Percentiles rank a stretch among this genome's conserved stretches.
phyloP scores from a whole-genome alignment of 2,329 filamentous ascomycete genomes.

The Reticulascus tulasneorum region DNA sequence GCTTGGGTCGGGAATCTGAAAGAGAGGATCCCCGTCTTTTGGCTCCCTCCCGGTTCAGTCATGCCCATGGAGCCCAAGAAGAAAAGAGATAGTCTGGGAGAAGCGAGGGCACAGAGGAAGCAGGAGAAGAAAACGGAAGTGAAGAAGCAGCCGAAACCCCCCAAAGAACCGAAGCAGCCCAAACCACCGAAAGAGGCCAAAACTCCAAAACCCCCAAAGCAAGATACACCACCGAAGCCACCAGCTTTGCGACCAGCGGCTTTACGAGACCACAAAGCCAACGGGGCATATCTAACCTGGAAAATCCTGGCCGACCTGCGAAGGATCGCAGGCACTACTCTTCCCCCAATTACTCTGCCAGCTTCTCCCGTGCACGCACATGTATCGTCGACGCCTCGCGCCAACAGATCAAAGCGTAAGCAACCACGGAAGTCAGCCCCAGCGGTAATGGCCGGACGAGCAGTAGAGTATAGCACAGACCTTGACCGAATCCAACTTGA shows the following conservation, averaged over 20 bases:
- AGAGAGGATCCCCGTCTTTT: conserved; percentile 54
- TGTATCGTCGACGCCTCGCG: neutral
- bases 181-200: no score
- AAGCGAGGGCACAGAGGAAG: conserved; percentile 15
- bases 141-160: neutral
- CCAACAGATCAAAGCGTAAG: conserved; percentile 20
- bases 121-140: conserved; percentile 23
- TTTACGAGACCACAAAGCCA: conserved; percentile 41
- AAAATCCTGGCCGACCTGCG: conserved; percentile 38
- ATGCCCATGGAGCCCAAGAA: conserved; percentile 39
- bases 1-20: conserved; percentile 65
- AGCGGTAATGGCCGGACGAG: conserved; percentile 20
- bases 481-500: no score
- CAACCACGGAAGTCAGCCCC: conserved; percentile 37
- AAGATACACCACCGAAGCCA: conserved; percentile 8
- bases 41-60: conserved; percentile 45
- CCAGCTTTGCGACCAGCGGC: conserved; percentile 34
- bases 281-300: conserved; percentile 38
- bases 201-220: neutral
- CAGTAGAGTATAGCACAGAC: neutral
- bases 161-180: neutral
- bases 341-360: neutral
- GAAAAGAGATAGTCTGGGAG: conserved; percentile 26
- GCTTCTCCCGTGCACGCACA: neutral
- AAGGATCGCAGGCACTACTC: conserved; percentile 25